Evolutionary conservation across 352 stramenopile species (phyloP), one percentile per base, ranked within the genome.

Genomic region (Globisporangium paroecandrum): DNA sequence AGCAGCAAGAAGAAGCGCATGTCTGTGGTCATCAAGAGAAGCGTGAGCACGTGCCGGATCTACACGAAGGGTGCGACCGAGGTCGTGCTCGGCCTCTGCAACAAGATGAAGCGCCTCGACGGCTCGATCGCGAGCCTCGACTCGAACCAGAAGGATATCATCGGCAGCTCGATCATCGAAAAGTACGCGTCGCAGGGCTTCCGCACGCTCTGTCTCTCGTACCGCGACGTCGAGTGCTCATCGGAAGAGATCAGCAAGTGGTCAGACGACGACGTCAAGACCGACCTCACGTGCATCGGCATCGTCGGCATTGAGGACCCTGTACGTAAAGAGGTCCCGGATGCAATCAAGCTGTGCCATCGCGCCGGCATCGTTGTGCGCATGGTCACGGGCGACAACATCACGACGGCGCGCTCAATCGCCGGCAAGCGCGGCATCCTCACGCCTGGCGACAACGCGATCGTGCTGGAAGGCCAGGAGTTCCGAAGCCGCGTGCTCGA

Each of bases 311-410:
- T 98, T 61, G 90, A 98, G 75, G 95, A 98, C 71, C 92, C 94
- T 20, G 90, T 98, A 25, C 93, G 97, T 22, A 80, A 79, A 6
- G 95, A 99, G 68, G 97, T 99, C 20, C 90, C 94, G 5, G 85
- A 93, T 22, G 85, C 97, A 8, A 98, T 99, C 32, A 69, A 78
- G 51, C 85, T 83, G 15, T 99, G 97, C 78, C 87, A 98, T 71
- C 79, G 81, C 7, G 97, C 97, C 5, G 98, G 98, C 49, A 99
- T 99, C 72, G 84, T 97, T 43, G 97, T 99, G 47, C 93, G 97
- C 53, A 99, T 99, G 97, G 93, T 99, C 49, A 99, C 98, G 20
- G 98, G 98, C 34, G 98, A 99, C 81, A 99, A 99, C 68, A 94
- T 99, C 65, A 86, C 94, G 10, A 99, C 98, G 20, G 86, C 86